phyloP scores from a whole-genome alignment of 352 stramenopile genomes.

The Globisporangium echinulatum region DNA sequence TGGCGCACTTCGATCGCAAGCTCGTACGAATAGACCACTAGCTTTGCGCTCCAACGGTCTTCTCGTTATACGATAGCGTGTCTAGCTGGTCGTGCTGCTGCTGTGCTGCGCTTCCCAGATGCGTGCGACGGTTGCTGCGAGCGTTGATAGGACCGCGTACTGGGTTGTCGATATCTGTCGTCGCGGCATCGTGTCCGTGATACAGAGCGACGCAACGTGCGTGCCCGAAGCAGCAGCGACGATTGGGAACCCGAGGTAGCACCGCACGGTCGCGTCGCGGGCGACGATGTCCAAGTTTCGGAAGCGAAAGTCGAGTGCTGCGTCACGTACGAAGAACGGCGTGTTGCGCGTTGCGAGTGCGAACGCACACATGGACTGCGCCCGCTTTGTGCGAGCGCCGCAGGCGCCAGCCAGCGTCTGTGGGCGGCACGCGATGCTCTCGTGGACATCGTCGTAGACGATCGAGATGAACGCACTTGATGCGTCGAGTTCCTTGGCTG shows the following conservation, averaged over 20 bases:
- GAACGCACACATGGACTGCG: slow-evolving; percentile 34
- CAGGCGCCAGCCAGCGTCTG: neutral
- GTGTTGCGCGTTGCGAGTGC: slow-evolving; percentile 16
- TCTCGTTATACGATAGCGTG: too few relatives aligned
- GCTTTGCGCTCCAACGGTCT: too few relatives aligned
- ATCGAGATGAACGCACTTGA: slow-evolving; percentile 25
- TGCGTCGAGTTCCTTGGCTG: slow-evolving; percentile 40
- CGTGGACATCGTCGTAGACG: slow-evolving; percentile 24
- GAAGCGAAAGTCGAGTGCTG: slow-evolving; percentile 45
- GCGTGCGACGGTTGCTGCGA: slow-evolving; percentile 19
- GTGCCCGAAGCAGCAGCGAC: slow-evolving; percentile 6
- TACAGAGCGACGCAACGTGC: slow-evolving; percentile 32
- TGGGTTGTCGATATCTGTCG: slow-evolving; percentile 59
- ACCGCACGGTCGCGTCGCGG: slow-evolving; percentile 22
- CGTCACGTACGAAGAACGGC: slow-evolving; percentile 44
- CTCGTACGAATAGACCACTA: too few relatives aligned
- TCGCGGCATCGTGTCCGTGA: slow-evolving; percentile 33
- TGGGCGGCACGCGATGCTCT: slow-evolving; percentile 13
- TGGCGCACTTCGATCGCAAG: too few relatives aligned
- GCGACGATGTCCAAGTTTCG: slow-evolving; percentile 32
- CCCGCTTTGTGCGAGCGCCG: slow-evolving; percentile 14
- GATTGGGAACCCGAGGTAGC: slow-evolving; percentile 47
- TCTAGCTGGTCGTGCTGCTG: too few relatives aligned
- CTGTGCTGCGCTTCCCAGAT: slow-evolving; percentile 11
- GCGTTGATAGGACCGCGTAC: slow-evolving; percentile 42